phyloP scores from a whole-genome alignment of 768 basidiomycete species.

The Exsudoporus frostii region DNA sequence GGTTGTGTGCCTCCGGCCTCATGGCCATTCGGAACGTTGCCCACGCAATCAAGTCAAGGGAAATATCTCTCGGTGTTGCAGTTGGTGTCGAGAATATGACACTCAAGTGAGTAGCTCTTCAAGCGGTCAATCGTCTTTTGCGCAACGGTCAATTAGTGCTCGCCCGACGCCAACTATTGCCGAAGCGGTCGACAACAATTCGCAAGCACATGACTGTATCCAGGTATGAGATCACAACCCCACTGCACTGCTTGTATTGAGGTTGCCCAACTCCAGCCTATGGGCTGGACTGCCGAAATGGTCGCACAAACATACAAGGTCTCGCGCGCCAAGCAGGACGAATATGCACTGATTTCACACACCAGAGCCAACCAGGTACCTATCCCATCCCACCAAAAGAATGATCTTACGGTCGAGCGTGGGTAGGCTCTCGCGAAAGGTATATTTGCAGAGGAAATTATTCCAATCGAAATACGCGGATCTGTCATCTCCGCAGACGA shows the following conservation, averaged over 20 bases:
- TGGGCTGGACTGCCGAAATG: conserved; percentile 96
- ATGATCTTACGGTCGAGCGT: background rate
- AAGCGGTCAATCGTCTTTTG: background rate
- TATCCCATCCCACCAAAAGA: background rate
- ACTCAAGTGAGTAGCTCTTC: conserved; percentile 49
- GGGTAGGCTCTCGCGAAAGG: conserved; percentile 62
- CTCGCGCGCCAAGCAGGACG: conserved; percentile 80
- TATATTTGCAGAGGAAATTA: conserved; percentile 82
- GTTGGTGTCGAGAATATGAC: conserved; percentile 84
- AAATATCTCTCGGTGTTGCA: conserved; percentile 85
- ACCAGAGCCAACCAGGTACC: conserved; percentile 66
- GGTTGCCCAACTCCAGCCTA: conserved; percentile 50
- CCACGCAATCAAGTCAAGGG: conserved; percentile 78
- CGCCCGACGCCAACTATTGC: conserved; percentile 71
- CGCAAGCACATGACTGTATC: conserved; percentile 72
- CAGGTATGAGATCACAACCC: conserved; percentile 38
- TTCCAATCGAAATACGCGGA: conserved; percentile 78
- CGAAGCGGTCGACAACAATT: conserved; percentile 51
- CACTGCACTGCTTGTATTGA: background rate
- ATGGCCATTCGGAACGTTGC: conserved; percentile 92
- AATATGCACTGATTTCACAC: conserved; percentile 87
- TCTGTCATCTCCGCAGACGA: conserved; percentile 70
- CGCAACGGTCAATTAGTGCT: conserved; percentile 41
- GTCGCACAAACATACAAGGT: conserved; percentile 79
- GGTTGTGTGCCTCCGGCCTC: conserved; percentile 91